These are phyloP conservation scores for Malassezia caprae DNA, from an alignment of 1,284 basidiomycete species.

Conservation along the genomic window DNA sequence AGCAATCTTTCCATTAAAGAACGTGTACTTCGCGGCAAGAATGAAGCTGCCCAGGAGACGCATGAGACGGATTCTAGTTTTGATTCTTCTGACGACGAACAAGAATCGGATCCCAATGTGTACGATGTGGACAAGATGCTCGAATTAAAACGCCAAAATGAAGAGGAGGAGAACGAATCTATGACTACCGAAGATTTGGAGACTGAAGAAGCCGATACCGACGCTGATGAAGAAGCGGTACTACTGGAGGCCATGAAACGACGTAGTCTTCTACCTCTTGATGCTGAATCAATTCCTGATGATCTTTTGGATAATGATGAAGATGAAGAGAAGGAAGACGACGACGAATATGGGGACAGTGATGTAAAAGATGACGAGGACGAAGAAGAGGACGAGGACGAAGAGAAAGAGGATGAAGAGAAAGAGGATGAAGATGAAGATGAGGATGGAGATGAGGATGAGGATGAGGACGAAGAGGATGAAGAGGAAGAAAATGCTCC, in stretches of 20 bases:
- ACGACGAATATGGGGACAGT: neutral
- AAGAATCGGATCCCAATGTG: conserved; percentile 16
- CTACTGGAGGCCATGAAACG: conserved; percentile 39
- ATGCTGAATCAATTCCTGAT: conserved; percentile 2
- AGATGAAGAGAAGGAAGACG: neutral
- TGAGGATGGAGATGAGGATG: conserved; percentile 15
- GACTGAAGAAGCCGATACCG: conserved; percentile 26
- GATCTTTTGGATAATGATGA: conserved; percentile 1
- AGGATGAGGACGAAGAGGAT: conserved; percentile 11
- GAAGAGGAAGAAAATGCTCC: conserved; percentile 8
- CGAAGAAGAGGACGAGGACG: conserved; percentile 4
- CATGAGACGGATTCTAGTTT: conserved; percentile 29
- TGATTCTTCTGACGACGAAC: conserved; percentile 26
- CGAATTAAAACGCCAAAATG: neutral
- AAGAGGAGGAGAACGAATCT: conserved; percentile 3
- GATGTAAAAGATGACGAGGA: neutral
- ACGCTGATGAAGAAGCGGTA: conserved; percentile 34
- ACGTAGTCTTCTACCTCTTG: conserved; percentile 21
- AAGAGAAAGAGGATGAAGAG: conserved; percentile 14
- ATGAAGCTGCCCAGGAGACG: conserved; percentile 7
- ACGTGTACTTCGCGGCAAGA: conserved; percentile 11
- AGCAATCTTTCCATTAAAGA: conserved; percentile 18
- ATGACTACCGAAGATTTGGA: conserved; percentile 10
- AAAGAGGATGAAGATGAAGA: conserved; percentile 16
- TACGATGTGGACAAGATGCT: conserved; percentile 12